Evolutionary conservation across 371 early-diverging fungal genomes (phyloP), one percentile per base, ranked within the genome.

Genomic region (Nosema granulosis): DNA sequence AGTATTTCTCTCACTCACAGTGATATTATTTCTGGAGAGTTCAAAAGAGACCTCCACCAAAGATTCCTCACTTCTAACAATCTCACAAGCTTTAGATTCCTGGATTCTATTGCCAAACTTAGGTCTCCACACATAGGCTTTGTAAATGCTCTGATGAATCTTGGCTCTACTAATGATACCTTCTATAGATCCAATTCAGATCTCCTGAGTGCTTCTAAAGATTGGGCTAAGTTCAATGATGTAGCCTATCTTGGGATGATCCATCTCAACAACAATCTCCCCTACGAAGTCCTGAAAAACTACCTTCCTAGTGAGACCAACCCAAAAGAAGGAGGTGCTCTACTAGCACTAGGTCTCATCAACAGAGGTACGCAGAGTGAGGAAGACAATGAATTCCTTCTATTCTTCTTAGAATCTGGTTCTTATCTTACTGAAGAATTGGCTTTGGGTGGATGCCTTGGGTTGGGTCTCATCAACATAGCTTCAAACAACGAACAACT

Each of bases 221-320:
- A 94, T 87, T 99, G 99, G 99, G 90, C 93, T 51, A 96, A 94
- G 86, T 99, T 97, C 86, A 91, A 92, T 70, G 96, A 96, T 3
- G 93, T 95, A 3, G 95, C 97, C 2, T 92, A 92, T n/a, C 87
- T 97, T 69, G 98, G 98, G 75, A 95, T 96, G 24, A 95, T 99
- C 73, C 98, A 99, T 87, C 91, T 91, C 78, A 71, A 74, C 20
- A 78, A 77, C 43, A 56, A 67, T 29, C 73, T 78, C 62, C 72
- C 70, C 11, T 67, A 65, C 76, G 68, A 71, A 20, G 66, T 82
- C 29, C 75, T 85, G 18, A 61, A 75, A 16, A 76, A 84, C 38
- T 76, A 83, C 51, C 94, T 97, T 2, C 90, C 91, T 81, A 92
- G 92, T 52, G 92, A 92, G 35, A 65, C 59, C 35, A 70, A 69